Evolutionary conservation across 2,329 filamentous ascomycete genomes (phyloP), one percentile per base, ranked within the genome.

Genomic region (Talaromyces pinophilus): DNA sequence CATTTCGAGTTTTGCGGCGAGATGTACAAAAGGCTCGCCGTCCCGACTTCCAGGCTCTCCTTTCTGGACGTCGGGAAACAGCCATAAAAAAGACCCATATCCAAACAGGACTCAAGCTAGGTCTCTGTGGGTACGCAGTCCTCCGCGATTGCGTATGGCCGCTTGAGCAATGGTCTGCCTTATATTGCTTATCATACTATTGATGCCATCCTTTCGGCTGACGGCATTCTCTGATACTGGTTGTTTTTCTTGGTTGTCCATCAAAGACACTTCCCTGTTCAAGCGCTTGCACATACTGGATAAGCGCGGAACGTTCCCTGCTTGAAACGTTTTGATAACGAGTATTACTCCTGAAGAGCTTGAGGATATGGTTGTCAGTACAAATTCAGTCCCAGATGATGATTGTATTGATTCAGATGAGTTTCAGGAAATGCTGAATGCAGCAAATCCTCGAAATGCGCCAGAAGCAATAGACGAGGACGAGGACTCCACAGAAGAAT

Each of bases 111-210:
- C 19, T 19, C 19, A 19, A 19, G 19, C 19, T 19, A 19, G 19
- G 19, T 19, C 19, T 19, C 19, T 19, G 19, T 19, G 13, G 35
- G 11, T 38, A 15, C 35, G 11, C 35, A 38, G 35, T 38, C 35
- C 35, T 63, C 44, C 11, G 35, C 61, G 25, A 55, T 63, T 42
- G 61, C 48, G 7, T 63, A 25, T 63, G 61, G 48, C 19, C 22
- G 48, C 25, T 55, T 63, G 61, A 63, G 35, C 40, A 63, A 42
- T 50, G 48, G 33, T 19, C 25, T 55, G 22, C 22, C 61, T n/a
- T 63, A 63, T 55, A 25, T 63, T 25, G 48, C 61, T 40, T 30
- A 55, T 55, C 61, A 55, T 22, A 55, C 61, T 11, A 38, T 55
- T 35, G 61, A 63, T 55, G 44, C 48, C 7, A 44, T 55, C 13